A percentile compares a stretch with the other conserved stretches of the same genome.
Evolutionary conservation across 176 grass and related monocot species (phyloP).

Genomic region (Paspalum notatum): DNA sequence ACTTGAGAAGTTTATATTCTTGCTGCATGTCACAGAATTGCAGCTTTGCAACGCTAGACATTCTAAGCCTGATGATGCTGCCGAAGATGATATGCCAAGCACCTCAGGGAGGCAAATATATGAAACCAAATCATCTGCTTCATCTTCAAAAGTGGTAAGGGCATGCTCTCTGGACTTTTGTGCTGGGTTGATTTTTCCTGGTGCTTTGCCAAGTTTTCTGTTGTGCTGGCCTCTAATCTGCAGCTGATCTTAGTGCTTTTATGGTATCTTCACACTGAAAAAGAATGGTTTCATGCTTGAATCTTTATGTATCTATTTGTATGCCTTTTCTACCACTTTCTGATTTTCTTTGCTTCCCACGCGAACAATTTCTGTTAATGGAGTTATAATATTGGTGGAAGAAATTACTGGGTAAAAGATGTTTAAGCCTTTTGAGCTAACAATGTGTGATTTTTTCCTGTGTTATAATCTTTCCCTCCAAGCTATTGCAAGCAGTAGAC

Average conservation of each 20-base stretch:
- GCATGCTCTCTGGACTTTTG: constrained; percentile 24
- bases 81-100: constrained; percentile 82
- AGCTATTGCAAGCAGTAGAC: constrained; percentile 2
- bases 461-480: background rate
- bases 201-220: constrained; percentile 18
- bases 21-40: constrained; percentile 62
- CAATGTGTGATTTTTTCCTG: background rate
- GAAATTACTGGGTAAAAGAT: constrained; percentile 32
- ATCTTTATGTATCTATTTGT: background rate
- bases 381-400: background rate
- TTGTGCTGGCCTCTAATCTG: background rate
- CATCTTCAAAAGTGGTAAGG: constrained; percentile 65
- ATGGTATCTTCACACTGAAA: background rate
- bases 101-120: constrained; percentile 89
- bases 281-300: constrained; percentile 22
- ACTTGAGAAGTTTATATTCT: constrained; percentile 3
- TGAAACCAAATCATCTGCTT: constrained; percentile 47
- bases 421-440: constrained; percentile 32
- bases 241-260: constrained; percentile 13
- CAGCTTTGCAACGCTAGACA: constrained; percentile 81
- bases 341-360: constrained; percentile 12
- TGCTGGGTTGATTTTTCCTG: constrained; percentile 14
- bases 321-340: background rate
- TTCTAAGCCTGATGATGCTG: constrained; percentile 63
- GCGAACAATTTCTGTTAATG: constrained; percentile 8